Conservation (phyloP, 2,329 filamentous ascomycete genomes). For the Penicillium sp. region DNA sequence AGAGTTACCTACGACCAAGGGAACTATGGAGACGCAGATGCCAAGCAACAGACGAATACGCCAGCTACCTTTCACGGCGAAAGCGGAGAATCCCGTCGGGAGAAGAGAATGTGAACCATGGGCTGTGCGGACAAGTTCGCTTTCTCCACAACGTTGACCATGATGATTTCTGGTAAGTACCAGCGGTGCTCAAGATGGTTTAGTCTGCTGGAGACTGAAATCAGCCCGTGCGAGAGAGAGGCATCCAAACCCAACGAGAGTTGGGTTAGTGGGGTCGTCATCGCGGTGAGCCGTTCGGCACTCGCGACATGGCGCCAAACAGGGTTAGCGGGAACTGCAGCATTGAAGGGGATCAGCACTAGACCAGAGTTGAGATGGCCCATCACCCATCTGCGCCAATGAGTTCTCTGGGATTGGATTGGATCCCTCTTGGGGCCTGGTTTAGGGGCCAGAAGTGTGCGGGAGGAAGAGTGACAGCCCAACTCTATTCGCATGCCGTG, state of each 20-base stretch:
- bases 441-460: constrained; percentile 7
- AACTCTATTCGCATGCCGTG: constrained; percentile 5
- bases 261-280: neutral
- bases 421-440: neutral
- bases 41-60: constrained; percentile 6
- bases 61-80: constrained; percentile 7
- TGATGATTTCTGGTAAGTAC: neutral
- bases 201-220: neutral
- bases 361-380: neutral
- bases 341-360: neutral
- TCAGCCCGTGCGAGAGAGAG: neutral
- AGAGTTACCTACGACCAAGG: neutral
- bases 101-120: constrained; percentile 6
- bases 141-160: neutral
- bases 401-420: neutral
- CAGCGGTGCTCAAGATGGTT: neutral
- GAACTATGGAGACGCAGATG: neutral
- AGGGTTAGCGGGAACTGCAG: constrained; percentile 20
- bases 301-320: constrained; percentile 32
- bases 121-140: constrained; percentile 18
- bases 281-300: constrained; percentile 13
- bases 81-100: constrained; percentile 11
- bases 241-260: neutral
- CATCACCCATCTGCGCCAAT: too few species aligned
- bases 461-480: constrained; percentile 1